Conservation (phyloP, 2,329 filamentous ascomycete genomes). For the Chaetomiaceae sp. region DNA sequence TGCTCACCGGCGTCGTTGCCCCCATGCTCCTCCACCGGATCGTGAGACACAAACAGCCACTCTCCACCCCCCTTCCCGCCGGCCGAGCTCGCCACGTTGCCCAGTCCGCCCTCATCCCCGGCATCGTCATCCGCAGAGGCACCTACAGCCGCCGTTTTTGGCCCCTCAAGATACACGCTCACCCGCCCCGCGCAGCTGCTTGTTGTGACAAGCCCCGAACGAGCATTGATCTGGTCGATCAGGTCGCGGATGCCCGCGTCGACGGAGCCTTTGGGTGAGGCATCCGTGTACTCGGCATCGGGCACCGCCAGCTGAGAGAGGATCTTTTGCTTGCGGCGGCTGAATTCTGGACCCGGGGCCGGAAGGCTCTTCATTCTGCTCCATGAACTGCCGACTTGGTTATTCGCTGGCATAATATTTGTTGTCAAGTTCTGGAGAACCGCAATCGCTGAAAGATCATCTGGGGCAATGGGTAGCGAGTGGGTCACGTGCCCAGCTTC, state of each 20-base stretch:
- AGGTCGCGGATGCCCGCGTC: constrained; percentile 72
- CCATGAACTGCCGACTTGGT: not conserved
- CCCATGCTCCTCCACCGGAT: constrained; percentile 39
- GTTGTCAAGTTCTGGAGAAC: no score
- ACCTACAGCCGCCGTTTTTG: constrained; percentile 34
- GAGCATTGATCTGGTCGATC: constrained; percentile 69
- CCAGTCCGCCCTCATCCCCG: not conserved
- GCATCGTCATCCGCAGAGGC: constrained; percentile 8
- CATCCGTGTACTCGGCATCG: constrained; percentile 67
- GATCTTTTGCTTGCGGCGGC: constrained; percentile 64
- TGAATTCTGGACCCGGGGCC: constrained; percentile 39
- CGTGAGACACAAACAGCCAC: constrained; percentile 87
- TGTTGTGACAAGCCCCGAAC: constrained; percentile 77
- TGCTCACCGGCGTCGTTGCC: not conserved
- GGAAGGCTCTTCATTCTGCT: constrained; percentile 22
- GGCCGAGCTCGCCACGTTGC: constrained; percentile 28
- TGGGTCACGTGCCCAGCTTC: constrained; percentile 7
- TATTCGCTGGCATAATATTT: not conserved
- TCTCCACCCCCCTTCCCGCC: constrained; percentile 84
- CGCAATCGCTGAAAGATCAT: not conserved
- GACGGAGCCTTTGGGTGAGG: constrained; percentile 82
- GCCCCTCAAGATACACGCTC: constrained; percentile 81
- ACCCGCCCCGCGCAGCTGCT: constrained; percentile 87
- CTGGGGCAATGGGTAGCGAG: no score
- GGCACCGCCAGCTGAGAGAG: constrained; percentile 63